Conservation (phyloP, 768 basidiomycete genomes). For the Serendipita indica region DNA sequence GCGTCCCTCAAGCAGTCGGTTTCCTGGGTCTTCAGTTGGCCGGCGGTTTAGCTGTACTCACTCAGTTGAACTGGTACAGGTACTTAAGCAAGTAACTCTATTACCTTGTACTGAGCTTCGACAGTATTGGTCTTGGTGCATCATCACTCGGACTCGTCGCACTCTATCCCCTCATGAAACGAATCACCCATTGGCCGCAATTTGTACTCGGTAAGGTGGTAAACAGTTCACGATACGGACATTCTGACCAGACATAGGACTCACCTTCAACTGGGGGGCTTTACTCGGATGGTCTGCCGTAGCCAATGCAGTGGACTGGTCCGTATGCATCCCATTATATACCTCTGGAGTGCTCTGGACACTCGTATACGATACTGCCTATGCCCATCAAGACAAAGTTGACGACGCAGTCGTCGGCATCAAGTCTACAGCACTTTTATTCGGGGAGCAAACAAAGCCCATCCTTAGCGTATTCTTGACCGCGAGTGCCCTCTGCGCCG, state of each 20-base stretch:
- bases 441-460: constrained; percentile 58
- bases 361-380: constrained; percentile 92
- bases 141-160: constrained; percentile 78
- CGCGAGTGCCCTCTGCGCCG: neutral
- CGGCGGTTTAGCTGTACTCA: constrained; percentile 67
- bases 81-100: no score
- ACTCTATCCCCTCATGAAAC: constrained; percentile 93
- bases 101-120: no score
- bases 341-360: constrained; percentile 87
- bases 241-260: constrained; percentile 32
- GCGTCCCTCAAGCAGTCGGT: constrained; percentile 51
- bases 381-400: constrained; percentile 90
- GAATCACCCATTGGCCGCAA: constrained; percentile 94
- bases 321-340: constrained; percentile 73
- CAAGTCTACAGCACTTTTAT: constrained; percentile 86
- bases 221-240: neutral
- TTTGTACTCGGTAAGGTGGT: constrained; percentile 63
- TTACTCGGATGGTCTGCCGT: constrained; percentile 94
- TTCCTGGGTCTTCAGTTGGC: constrained; percentile 76
- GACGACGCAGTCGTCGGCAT: constrained; percentile 85
- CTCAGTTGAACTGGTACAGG: constrained; percentile 95
- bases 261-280: constrained; percentile 96
- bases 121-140: constrained; percentile 80
- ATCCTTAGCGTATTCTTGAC: constrained; percentile 48
- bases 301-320: constrained; percentile 65